A percentile compares a stretch with the other conserved stretches of the same genome.
phyloP scores from a whole-genome alignment of 2,329 filamentous ascomycete genomes.

The Leptographium galeiforme region DNA sequence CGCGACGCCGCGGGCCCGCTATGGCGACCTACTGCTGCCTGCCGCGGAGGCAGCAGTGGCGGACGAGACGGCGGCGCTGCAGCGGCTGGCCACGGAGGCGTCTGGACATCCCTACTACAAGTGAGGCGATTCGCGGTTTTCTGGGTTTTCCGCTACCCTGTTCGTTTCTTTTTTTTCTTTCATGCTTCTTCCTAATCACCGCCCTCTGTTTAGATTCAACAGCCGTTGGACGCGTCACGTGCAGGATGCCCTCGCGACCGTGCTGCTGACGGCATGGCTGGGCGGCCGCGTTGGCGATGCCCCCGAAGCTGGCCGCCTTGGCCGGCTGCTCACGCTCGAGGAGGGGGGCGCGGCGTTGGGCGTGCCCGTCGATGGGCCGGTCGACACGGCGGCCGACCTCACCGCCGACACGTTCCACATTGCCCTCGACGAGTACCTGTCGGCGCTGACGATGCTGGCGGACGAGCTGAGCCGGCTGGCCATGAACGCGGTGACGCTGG shows the following conservation, averaged over 20 bases:
- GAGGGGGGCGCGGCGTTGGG: slow-evolving; percentile 68
- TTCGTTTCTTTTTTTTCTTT: background rate
- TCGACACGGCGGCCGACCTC: slow-evolving; percentile 26
- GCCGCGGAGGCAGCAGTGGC: slow-evolving; percentile 60
- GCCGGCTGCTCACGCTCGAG: slow-evolving; percentile 70
- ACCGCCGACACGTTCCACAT: slow-evolving; percentile 71
- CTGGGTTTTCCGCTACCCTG: background rate
- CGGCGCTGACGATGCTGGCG: slow-evolving; percentile 72
- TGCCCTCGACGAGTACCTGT: slow-evolving; percentile 93
- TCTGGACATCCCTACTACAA: slow-evolving; percentile 95
- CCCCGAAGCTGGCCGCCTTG: slow-evolving; percentile 30
- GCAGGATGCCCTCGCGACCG: slow-evolving; percentile 58
- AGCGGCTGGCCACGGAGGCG: slow-evolving; percentile 56
- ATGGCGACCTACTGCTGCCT: slow-evolving; percentile 37
- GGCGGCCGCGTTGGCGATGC: slow-evolving; percentile 43
- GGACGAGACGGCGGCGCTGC: slow-evolving; percentile 57
- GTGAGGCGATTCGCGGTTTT: slow-evolving; percentile 25
- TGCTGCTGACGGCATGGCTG: slow-evolving; percentile 57
- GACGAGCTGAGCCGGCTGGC: slow-evolving; percentile 85
- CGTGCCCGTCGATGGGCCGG: slow-evolving; percentile 61
- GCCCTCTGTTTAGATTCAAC: slow-evolving; percentile 48
- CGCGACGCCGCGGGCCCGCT: slow-evolving; percentile 57
- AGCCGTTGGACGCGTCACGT: slow-evolving; percentile 70
- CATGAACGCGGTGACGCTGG: slow-evolving; percentile 85
- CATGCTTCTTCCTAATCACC: background rate